Evolutionary conservation across 768 basidiomycete genomes (phyloP), one percentile per base, ranked within the genome.

Genomic region (Termitomyces heimii): DNA sequence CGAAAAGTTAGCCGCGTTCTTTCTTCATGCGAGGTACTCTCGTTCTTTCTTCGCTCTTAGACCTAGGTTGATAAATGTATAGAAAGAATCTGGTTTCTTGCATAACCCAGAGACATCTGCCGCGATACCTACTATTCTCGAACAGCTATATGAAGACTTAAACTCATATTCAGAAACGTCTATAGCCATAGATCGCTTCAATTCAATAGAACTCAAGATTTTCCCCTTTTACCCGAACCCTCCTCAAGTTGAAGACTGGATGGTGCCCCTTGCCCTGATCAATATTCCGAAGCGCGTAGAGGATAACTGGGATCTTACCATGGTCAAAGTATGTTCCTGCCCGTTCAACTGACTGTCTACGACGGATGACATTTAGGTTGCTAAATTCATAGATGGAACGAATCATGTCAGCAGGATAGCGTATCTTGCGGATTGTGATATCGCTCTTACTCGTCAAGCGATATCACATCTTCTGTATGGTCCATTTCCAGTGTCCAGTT

Each of bases 221-320:
- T 94, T 98, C 60, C 96, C 97, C 0, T 96, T 94, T 72, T 95
- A 95, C 63, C 94, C 93, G 22, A 98, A 98, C 64, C 96, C 97
- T 18, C 88, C 89, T 0, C 75, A 79, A 4, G 92, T 98, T 13
- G 82, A 86, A 61, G 92, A 97, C 65, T 99, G 97, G 97, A 86
- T 91, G 75, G 97, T 98, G 2, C 97, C 97, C 0, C 76, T 98
- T 7, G 85, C 94, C 1, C 77, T 98, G 6, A 90, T 97, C 57
- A 88, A 92, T 65, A 75, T 98, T 31, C 76, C 82, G 1, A 89
- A 84, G 61, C 78, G 94, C 59, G 80, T 87, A 31, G 92, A 97
- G 64, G 85, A 86, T 22, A 96, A 94, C 64, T 98, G 97, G 97
- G 97, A 99, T 71, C 77, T 98, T 40, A 96, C 97, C 5, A 89